Evolutionary conservation across 2,329 filamentous ascomycete genomes (phyloP).

Genomic region (Acephala macrosclerotiorum): DNA sequence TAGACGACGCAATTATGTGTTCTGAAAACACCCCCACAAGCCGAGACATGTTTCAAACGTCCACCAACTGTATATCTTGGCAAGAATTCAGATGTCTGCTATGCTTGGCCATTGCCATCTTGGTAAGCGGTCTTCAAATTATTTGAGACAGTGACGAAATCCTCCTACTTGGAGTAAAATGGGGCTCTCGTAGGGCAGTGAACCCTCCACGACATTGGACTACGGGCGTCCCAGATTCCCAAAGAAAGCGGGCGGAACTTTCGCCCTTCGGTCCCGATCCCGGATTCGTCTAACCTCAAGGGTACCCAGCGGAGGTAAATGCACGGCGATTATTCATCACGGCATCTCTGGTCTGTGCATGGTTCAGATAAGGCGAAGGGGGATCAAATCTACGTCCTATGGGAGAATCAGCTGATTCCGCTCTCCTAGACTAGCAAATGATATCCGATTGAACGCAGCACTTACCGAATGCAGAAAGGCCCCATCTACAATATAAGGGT

Average conservation of each 20-base stretch:
- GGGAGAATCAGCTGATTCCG: not conserved
- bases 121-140: not conserved
- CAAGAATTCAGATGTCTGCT: not conserved
- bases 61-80: not conserved
- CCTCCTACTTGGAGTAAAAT: not conserved
- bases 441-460: constrained; percentile 3
- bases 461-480: not conserved
- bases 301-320: constrained; percentile 1
- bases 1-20: not conserved
- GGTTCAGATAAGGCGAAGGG: not conserved
- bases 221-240: not conserved
- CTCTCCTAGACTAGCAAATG: not conserved
- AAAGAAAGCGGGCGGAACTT: not conserved
- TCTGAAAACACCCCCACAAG: not conserved
- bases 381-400: not conserved
- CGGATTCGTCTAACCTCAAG: not conserved
- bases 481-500: not conserved
- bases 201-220: not conserved
- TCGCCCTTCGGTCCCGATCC: not conserved
- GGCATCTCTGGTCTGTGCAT: constrained; percentile 8
- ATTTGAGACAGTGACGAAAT: not conserved
- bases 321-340: constrained; percentile 15
- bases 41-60: not conserved
- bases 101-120: not conserved
- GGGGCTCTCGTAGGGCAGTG: not conserved